Conservation (phyloP, 192 early-diverging fungal genomes). For the Rhizophagus sp. region DNA sequence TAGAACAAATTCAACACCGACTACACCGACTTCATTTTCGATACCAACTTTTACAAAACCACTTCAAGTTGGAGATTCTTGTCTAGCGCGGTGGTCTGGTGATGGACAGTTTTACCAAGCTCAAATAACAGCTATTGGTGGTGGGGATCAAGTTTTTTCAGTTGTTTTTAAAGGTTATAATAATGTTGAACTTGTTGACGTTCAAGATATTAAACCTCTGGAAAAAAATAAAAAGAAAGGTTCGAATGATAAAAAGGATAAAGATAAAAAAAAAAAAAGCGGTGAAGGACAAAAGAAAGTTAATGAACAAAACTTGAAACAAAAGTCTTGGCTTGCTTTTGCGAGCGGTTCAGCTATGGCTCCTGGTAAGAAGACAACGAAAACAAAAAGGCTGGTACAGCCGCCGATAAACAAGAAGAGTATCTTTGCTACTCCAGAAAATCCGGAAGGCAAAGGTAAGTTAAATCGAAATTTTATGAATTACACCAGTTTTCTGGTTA, state of each 20-base stretch:
- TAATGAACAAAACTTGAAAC: conserved; percentile 66
- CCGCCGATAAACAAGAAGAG: conserved; percentile 63
- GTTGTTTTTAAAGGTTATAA: conserved; percentile 66
- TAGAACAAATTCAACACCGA: conserved; percentile 21
- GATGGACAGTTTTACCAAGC: conserved; percentile 72
- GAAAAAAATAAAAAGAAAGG: conserved; percentile 34
- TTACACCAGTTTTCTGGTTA: background rate
- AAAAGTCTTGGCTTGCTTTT: conserved; percentile 76
- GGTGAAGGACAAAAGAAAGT: conserved; percentile 48
- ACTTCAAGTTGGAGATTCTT: conserved; percentile 56
- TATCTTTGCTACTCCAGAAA: conserved; percentile 83
- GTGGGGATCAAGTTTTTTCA: conserved; percentile 53
- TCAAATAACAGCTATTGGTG: conserved; percentile 59
- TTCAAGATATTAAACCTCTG: conserved; percentile 34
- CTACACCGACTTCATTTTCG: conserved; percentile 21
- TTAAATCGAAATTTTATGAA: background rate
- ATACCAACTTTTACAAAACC: conserved; percentile 11
- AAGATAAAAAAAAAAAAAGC: conserved; percentile 53
- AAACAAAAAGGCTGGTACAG: conserved; percentile 36
- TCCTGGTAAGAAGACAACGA: conserved; percentile 46
- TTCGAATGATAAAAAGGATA: conserved; percentile 29
- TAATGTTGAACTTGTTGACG: conserved; percentile 49
- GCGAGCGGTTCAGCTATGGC: conserved; percentile 49
- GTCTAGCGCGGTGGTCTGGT: conserved; percentile 62
- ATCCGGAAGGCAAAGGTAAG: conserved; percentile 70